phyloP scores from a whole-genome alignment of 352 stramenopile genomes.

The Phytopythium delawarense region DNA sequence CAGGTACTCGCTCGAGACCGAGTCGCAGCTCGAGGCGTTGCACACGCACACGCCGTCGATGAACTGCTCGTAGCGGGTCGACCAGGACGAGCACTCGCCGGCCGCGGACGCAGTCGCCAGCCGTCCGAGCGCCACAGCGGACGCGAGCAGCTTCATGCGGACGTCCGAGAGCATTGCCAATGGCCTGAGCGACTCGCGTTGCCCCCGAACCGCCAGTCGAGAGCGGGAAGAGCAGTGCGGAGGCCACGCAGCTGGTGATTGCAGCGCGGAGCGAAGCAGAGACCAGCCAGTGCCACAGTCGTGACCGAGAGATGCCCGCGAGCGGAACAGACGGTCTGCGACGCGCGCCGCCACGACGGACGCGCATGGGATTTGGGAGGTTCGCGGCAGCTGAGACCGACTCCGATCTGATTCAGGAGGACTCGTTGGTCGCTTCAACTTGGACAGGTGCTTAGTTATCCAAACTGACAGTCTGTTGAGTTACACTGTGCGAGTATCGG shows the following conservation, averaged over 20 bases:
- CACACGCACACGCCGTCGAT: conserved; percentile 52
- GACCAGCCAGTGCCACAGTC: neutral
- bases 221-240: neutral
- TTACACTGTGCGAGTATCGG: too few species aligned
- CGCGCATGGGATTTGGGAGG: neutral
- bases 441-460: neutral
- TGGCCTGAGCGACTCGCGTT: neutral
- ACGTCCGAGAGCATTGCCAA: neutral
- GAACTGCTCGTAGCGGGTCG: conserved; percentile 32
- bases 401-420: neutral
- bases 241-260: neutral
- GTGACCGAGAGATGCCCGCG: neutral
- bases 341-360: neutral
- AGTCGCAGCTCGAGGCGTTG: conserved; percentile 45
- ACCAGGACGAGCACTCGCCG: conserved; percentile 29
- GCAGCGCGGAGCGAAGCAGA: neutral
- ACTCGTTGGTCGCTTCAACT: neutral
- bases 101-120: neutral
- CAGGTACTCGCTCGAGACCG: conserved; percentile 41
- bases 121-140: neutral
- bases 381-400: neutral
- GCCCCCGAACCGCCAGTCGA: neutral
- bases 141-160: neutral
- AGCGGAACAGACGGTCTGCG: neutral
- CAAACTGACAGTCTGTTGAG: too few species aligned